These are phyloP conservation scores for Schwanniomyces occidentalis DNA, from an alignment of 805 yeast species.

Conservation along the genomic window DNA sequence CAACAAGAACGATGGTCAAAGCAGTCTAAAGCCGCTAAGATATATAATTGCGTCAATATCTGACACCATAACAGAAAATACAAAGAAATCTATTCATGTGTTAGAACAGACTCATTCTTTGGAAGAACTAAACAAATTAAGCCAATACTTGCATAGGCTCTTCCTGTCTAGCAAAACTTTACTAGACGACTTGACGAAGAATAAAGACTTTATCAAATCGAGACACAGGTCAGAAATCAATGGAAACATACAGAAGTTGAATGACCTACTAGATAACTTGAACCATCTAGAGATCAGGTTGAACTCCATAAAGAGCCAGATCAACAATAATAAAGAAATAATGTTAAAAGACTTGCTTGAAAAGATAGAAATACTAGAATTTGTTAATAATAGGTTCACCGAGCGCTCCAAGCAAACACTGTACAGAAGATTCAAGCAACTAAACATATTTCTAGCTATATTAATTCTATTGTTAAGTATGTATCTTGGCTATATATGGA, in stretches of 20 bases:
- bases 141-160: conserved; percentile 17
- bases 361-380: conserved; percentile 33
- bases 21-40: conserved; percentile 7
- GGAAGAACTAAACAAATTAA: conserved; percentile 17
- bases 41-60: conserved; percentile 3
- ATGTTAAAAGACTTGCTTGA: conserved; percentile 26
- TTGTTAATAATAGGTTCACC: conserved; percentile 26
- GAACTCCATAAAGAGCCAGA: conserved; percentile 19
- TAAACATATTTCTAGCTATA: conserved; percentile 8
- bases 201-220: conserved; percentile 16
- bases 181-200: conserved; percentile 16
- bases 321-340: conserved; percentile 24
- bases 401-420: conserved; percentile 25
- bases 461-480: conserved; percentile 10
- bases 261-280: conserved; percentile 26
- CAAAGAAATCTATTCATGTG: conserved; percentile 1
- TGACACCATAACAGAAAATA: conserved; percentile 1
- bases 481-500: conserved; percentile 6
- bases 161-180: conserved; percentile 18
- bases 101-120: conserved; percentile 4
- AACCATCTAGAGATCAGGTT: conserved; percentile 27
- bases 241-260: conserved; percentile 25
- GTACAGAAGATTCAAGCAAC: conserved; percentile 29
- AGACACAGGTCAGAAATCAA: conserved; percentile 27
- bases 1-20: conserved; percentile 2